Evolutionary conservation across 1,284 basidiomycete species (phyloP).

Genomic region (Vanrija sp.): DNA sequence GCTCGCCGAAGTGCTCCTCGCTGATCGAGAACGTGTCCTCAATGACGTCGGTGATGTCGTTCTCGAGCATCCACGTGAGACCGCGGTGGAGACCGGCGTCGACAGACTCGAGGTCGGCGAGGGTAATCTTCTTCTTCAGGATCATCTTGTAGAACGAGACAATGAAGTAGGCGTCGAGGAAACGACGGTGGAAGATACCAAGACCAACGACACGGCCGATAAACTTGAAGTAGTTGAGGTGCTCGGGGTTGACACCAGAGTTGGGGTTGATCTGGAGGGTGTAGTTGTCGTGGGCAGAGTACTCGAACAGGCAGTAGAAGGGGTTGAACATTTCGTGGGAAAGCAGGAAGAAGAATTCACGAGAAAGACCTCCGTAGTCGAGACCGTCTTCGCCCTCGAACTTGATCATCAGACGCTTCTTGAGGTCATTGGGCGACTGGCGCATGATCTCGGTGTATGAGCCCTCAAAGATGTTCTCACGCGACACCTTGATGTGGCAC

Average conservation of each 20-base stretch:
- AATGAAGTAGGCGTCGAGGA: slow-evolving; percentile 99
- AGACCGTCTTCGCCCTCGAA: slow-evolving; percentile 98
- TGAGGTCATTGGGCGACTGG: slow-evolving; percentile 87
- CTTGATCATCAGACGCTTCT: slow-evolving; percentile 96
- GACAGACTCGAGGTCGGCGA: slow-evolving; percentile 85
- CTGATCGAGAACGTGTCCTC: slow-evolving; percentile 92
- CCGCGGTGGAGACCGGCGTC: slow-evolving; percentile 88
- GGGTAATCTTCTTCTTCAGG: slow-evolving; percentile 74
- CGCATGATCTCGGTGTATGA: slow-evolving; percentile 92
- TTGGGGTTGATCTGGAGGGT: slow-evolving; percentile 98
- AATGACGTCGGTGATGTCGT: slow-evolving; percentile 89
- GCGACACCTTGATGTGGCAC: slow-evolving; percentile 92
- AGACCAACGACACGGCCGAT: slow-evolving; percentile 91
- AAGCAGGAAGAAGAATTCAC: slow-evolving; percentile 99
- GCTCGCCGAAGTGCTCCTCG: slow-evolving; percentile 96
- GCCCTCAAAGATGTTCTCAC: slow-evolving; percentile 93
- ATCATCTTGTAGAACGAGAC: slow-evolving; percentile 99
- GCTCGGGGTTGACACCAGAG: slow-evolving; percentile 96
- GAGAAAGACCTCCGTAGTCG: slow-evolving; percentile 95
- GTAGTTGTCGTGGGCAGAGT: slow-evolving; percentile 98
- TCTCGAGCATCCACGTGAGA: slow-evolving; percentile 97
- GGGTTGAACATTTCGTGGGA: slow-evolving; percentile 98
- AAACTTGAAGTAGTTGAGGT: slow-evolving; percentile 99
- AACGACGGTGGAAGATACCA: slow-evolving; percentile 96
- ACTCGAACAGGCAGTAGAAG: slow-evolving; percentile 99